Evolutionary conservation across 176 grass and related monocot species (phyloP).

Genomic region (Oryza nivara): DNA sequence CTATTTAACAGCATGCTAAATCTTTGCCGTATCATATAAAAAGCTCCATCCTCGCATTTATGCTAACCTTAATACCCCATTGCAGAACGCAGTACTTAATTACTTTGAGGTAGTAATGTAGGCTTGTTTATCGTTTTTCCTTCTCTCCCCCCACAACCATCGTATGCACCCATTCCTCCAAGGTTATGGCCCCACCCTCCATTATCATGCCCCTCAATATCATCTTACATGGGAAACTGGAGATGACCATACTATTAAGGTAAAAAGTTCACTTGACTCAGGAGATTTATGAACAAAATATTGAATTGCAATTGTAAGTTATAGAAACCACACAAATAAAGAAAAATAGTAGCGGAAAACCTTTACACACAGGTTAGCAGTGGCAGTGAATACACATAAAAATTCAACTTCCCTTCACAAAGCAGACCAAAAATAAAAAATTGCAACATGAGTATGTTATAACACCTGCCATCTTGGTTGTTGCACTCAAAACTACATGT

Average conservation of each 20-base stretch:
- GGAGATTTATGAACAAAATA: not conserved
- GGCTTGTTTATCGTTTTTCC: not conserved
- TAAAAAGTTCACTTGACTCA: not conserved
- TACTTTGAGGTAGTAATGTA: not conserved
- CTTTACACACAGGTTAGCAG: constrained; percentile 3
- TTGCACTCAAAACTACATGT: constrained; percentile 8
- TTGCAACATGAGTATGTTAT: not conserved
- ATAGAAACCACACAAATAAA: not conserved
- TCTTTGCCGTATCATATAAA: not conserved
- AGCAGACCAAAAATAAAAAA: not conserved
- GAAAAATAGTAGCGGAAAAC: not conserved
- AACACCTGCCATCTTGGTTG: not conserved
- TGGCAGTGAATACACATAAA: not conserved
- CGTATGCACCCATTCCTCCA: not conserved
- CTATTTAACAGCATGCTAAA: not conserved
- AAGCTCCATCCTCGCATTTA: not conserved
- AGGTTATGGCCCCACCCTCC: not conserved
- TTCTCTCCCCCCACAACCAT: too few relatives aligned
- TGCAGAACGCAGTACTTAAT: not conserved
- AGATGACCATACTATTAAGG: not conserved
- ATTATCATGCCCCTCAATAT: not conserved
- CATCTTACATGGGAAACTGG: not conserved
- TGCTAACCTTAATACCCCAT: not conserved
- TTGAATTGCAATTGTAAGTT: not conserved
- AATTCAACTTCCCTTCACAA: not conserved